Evolutionary conservation across 345 rosid genomes (phyloP).

Genomic region (Eucalyptus pauciflora): DNA sequence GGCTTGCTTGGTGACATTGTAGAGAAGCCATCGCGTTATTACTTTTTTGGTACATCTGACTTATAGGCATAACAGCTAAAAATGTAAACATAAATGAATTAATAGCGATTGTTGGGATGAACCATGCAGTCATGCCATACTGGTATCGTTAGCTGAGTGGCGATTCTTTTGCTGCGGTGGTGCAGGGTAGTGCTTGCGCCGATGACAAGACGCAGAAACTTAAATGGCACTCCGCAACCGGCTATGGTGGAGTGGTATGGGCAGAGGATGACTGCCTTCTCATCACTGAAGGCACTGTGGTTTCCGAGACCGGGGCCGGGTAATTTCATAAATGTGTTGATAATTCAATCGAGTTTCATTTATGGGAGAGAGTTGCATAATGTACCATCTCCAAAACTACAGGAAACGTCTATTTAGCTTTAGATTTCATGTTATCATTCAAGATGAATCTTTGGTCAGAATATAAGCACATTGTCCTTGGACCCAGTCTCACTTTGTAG

Average conservation of each 20-base stretch:
- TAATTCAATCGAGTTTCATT: neutral
- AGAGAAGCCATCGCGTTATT: neutral
- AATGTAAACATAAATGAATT: neutral
- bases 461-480: neutral
- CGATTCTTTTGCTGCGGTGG: neutral
- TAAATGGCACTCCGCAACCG: neutral
- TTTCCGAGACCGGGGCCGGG: too few species aligned
- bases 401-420: neutral
- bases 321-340: neutral
- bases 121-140: neutral
- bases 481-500: neutral
- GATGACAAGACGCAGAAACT: neutral
- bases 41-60: neutral
- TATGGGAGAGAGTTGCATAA: neutral
- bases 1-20: neutral
- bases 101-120: neutral
- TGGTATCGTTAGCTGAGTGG: neutral
- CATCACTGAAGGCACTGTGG: neutral
- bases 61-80: neutral
- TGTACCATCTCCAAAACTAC: neutral
- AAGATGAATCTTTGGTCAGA: neutral
- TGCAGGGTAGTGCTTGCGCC: neutral
- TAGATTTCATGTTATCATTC: neutral
- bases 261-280: neutral
- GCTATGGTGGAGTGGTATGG: neutral